Conservation (phyloP, 257 asterid species). For the Salvia miltiorrhiza region DNA sequence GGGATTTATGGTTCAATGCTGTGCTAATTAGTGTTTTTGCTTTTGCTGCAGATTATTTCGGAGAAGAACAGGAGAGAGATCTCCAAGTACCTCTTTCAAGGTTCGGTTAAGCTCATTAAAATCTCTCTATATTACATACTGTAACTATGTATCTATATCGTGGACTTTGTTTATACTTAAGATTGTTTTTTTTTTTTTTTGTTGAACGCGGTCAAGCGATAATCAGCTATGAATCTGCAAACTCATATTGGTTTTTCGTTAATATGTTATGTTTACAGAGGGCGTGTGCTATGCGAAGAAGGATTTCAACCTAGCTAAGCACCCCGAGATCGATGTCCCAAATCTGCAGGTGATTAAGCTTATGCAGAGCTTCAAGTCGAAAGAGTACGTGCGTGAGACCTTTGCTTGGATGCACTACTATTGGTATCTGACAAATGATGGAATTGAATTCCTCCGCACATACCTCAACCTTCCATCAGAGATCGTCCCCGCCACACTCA, state of each 20-base stretch:
- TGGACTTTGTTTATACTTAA: neutral
- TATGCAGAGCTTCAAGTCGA: slow-evolving; percentile 96
- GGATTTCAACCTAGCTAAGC: slow-evolving; percentile 84
- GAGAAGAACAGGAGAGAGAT: slow-evolving; percentile 94
- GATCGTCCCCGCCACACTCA: slow-evolving; percentile 88
- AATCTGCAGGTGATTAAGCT: slow-evolving; percentile 93
- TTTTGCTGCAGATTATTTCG: slow-evolving; percentile 53
- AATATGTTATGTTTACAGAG: slow-evolving; percentile 37
- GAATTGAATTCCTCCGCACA: slow-evolving; percentile 83
- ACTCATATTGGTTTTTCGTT: neutral
- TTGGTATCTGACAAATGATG: slow-evolving; percentile 90
- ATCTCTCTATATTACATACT: neutral
- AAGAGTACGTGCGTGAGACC: slow-evolving; percentile 85
- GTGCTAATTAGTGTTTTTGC: neutral
- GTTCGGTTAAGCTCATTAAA: slow-evolving; percentile 20
- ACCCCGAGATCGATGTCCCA: slow-evolving; percentile 91
- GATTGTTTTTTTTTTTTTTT: too few relatives aligned
- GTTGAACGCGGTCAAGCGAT: neutral
- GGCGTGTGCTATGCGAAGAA: slow-evolving; percentile 93
- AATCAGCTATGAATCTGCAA: neutral
- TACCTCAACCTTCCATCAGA: slow-evolving; percentile 90
- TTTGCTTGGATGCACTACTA: slow-evolving; percentile 96
- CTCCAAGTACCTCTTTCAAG: slow-evolving; percentile 93
- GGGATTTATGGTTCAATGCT: neutral
- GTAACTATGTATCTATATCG: neutral